A percentile compares a stretch with the other conserved stretches of the same genome.
Conservation (phyloP, 2,329 filamentous ascomycete species). For the Neofusicoccum parvum region DNA sequence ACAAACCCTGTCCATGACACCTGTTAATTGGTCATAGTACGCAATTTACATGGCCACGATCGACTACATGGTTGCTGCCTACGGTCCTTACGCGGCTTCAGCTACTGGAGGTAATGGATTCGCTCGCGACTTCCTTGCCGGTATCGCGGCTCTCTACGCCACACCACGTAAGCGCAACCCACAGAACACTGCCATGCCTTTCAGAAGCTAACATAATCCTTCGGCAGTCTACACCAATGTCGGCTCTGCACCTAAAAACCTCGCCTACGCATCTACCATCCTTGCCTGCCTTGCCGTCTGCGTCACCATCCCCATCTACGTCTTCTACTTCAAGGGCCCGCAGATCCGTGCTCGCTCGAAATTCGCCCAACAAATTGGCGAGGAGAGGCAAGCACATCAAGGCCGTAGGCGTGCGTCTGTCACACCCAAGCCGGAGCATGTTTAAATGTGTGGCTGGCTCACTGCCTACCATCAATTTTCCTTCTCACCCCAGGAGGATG, state of each 20-base stretch:
- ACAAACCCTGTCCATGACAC: too few relatives aligned
- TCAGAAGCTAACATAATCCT: conserved; percentile 25
- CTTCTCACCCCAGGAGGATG: not conserved
- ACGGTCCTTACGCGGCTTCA: conserved; percentile 72
- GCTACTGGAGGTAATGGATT: conserved; percentile 78
- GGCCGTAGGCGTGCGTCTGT: conserved; percentile 26
- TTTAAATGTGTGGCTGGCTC: not conserved
- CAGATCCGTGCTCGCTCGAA: conserved; percentile 53
- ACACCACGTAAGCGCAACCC: conserved; percentile 48
- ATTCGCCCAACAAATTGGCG: conserved; percentile 52
- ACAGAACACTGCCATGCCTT: conserved; percentile 29
- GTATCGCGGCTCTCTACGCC: conserved; percentile 69
- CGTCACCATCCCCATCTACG: conserved; percentile 56
- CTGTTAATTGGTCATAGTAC: conserved; percentile 40
- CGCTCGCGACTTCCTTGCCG: conserved; percentile 72
- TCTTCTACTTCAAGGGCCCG: conserved; percentile 60
- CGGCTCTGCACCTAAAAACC: conserved; percentile 37
- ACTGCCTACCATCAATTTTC: not conserved
- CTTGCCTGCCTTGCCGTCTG: conserved; percentile 54
- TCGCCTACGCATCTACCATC: conserved; percentile 58
- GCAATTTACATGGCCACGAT: conserved; percentile 76
- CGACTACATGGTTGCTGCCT: conserved; percentile 75
- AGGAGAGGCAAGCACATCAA: conserved; percentile 32
- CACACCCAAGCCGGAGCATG: not conserved
- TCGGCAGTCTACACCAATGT: conserved; percentile 36